These are phyloP conservation scores for Carex littledalei DNA, from an alignment of 176 grass and related monocot species.

Conservation along the genomic window DNA sequence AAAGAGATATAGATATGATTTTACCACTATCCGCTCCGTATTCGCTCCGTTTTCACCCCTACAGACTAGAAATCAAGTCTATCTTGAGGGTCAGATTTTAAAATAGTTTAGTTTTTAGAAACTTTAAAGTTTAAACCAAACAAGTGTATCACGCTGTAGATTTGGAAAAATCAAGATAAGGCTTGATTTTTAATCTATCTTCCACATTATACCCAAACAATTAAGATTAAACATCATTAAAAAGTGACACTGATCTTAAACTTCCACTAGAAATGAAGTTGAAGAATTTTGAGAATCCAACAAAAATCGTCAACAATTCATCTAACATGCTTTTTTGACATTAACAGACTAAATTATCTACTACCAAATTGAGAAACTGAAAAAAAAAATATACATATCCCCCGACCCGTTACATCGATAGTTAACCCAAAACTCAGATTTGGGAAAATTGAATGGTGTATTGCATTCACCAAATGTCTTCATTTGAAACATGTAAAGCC, in stretches of 20 bases:
- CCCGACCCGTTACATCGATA: not conserved
- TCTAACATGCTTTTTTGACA: constrained; percentile 9
- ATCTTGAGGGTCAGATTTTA: too few relatives aligned
- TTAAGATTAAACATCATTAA: not conserved
- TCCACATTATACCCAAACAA: not conserved
- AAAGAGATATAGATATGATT: too few relatives aligned
- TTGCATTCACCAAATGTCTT: not conserved
- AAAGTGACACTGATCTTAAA: not conserved
- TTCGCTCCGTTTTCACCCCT: too few relatives aligned
- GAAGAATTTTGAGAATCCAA: not conserved
- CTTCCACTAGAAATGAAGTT: not conserved
- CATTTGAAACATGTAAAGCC: constrained; percentile 8
- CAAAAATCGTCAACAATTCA: not conserved
- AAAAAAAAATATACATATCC: not conserved
- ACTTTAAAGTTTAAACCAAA: not conserved
- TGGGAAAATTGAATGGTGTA: constrained; percentile 3
- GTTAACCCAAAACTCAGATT: constrained; percentile 5
- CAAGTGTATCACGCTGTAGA: not conserved
- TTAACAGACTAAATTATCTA: constrained; percentile 16
- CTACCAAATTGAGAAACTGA: not conserved
- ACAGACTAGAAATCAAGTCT: too few relatives aligned
- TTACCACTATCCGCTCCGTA: too few relatives aligned
- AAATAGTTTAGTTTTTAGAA: not conserved
- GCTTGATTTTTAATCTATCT: not conserved
- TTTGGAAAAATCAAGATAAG: not conserved